Conservation (phyloP, 2,329 filamentous ascomycete genomes). For the Pseudogymnoascus sp. region DNA sequence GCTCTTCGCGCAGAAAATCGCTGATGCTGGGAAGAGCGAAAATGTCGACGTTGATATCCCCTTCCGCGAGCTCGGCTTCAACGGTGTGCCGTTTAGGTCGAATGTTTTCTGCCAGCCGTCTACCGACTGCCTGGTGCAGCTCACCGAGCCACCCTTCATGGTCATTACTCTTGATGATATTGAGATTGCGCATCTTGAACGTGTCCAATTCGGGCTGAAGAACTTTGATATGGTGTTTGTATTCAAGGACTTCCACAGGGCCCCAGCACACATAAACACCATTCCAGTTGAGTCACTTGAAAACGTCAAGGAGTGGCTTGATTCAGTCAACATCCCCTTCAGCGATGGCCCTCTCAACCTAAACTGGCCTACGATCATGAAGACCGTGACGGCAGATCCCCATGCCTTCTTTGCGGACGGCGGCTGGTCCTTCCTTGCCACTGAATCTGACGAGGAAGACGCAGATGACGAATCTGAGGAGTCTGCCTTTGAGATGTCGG, state of each 20-base stretch:
- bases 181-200: slow-evolving; percentile 90
- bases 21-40: slow-evolving; percentile 86
- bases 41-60: slow-evolving; percentile 92
- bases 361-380: slow-evolving; percentile 99
- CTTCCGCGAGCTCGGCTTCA: slow-evolving; percentile 92
- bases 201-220: slow-evolving; percentile 93
- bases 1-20: slow-evolving; percentile 93
- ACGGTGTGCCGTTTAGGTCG: slow-evolving; percentile 89
- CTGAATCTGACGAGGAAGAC: slow-evolving; percentile 80
- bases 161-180: slow-evolving; percentile 94
- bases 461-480: slow-evolving; percentile 77
- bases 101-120: slow-evolving; percentile 95
- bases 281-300: slow-evolving; percentile 94
- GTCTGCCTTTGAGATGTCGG: slow-evolving; percentile 83
- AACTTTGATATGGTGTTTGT: slow-evolving; percentile 99
- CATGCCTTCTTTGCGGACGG: slow-evolving; percentile 94
- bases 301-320: slow-evolving; percentile 94
- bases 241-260: slow-evolving; percentile 92
- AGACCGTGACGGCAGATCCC: slow-evolving; percentile 89
- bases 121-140: slow-evolving; percentile 92
- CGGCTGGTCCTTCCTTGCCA: slow-evolving; percentile 87
- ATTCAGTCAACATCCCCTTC: slow-evolving; percentile 90
- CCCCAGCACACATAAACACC: slow-evolving; percentile 92
- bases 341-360: slow-evolving; percentile 93
- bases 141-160: slow-evolving; percentile 95